phyloP scores from a whole-genome alignment of 352 stramenopile species.

The Pythium phragmiticola region DNA sequence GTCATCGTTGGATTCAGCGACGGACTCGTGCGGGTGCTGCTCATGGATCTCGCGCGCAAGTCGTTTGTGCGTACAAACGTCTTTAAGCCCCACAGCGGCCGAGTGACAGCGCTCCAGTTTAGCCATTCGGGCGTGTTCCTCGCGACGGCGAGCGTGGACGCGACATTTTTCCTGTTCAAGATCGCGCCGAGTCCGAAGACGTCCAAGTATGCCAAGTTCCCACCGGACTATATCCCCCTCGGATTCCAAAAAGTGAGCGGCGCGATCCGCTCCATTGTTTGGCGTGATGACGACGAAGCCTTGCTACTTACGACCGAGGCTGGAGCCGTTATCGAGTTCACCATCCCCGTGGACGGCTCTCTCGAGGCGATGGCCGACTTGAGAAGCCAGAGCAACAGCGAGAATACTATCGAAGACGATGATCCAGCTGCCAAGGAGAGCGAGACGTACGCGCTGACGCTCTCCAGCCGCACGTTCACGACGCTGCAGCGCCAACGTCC shows the following conservation, averaged over 20 bases:
- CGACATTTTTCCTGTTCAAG: constrained; percentile 88
- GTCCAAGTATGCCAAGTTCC: constrained; percentile 52
- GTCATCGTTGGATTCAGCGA: constrained; percentile 90
- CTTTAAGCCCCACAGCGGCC: constrained; percentile 88
- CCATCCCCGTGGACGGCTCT: constrained; percentile 39
- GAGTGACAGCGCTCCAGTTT: constrained; percentile 70
- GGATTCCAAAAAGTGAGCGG: constrained; percentile 64
- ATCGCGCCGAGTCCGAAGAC: constrained; percentile 47
- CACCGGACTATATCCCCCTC: constrained; percentile 64
- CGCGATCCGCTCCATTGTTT: constrained; percentile 46
- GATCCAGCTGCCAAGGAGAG: constrained; percentile 19
- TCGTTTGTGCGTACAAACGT: constrained; percentile 67
- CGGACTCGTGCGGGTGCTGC: constrained; percentile 75
- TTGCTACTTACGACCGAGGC: constrained; percentile 64
- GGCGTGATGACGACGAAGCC: constrained; percentile 63
- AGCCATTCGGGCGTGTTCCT: constrained; percentile 69
- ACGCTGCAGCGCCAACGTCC: constrained; percentile 43
- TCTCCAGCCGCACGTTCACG: constrained; percentile 41
- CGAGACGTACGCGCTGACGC: constrained; percentile 57
- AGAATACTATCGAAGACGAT: background rate
- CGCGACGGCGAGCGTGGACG: constrained; percentile 74
- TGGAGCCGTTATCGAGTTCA: constrained; percentile 67
- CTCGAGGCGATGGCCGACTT: constrained; percentile 24
- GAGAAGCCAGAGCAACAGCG: constrained; percentile 9
- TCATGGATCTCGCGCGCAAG: constrained; percentile 51